phyloP scores from a whole-genome alignment of 192 early-diverging fungal genomes.

The Piromyces sp. region DNA sequence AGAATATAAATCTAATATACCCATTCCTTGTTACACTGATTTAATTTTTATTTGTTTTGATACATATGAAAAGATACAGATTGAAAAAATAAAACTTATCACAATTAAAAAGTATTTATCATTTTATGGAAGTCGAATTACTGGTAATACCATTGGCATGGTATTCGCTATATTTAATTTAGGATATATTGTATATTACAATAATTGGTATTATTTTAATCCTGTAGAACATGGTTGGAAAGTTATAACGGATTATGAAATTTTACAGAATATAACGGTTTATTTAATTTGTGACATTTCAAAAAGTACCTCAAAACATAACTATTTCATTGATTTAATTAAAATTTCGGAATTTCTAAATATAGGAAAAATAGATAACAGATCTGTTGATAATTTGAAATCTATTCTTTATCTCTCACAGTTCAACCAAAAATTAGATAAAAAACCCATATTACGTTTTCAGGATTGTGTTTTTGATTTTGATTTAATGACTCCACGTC shows the following conservation, averaged over 20 bases:
- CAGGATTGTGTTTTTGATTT: not conserved
- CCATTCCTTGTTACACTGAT: not conserved
- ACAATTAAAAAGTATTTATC: not conserved
- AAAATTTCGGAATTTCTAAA: not conserved
- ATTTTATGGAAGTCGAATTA: not conserved
- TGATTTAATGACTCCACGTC: not conserved
- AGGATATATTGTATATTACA: not conserved
- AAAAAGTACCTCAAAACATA: not conserved
- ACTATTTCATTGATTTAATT: not conserved
- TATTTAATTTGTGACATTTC: not conserved
- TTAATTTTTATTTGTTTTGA: not conserved
- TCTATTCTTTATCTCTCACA: not conserved
- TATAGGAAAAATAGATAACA: not conserved
- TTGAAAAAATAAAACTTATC: not conserved
- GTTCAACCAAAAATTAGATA: not conserved
- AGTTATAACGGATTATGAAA: not conserved
- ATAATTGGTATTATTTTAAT: not conserved
- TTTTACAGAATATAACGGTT: not conserved
- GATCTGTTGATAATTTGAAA: not conserved
- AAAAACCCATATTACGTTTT: not conserved
- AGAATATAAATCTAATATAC: not conserved
- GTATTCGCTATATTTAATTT: not conserved
- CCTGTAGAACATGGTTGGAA: not conserved
- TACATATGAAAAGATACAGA: not conserved
- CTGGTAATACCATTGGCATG: not conserved